Conservation (phyloP, 805 yeast genomes). For the Barnettozyma sp. region DNA sequence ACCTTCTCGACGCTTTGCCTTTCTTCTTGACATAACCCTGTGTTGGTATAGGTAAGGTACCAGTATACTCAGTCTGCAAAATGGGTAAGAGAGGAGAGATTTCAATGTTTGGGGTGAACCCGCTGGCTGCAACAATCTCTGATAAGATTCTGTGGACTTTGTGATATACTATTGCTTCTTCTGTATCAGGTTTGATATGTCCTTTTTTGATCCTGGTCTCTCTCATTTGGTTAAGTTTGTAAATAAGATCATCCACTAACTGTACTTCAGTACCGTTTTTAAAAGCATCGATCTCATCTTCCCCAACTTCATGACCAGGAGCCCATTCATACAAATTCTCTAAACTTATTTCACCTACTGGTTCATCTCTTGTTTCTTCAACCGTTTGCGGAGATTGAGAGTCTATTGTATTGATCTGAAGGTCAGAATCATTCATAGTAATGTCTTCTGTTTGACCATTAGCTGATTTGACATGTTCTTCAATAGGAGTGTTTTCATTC, state of each 20-base stretch:
- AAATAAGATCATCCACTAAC: slow-evolving; percentile 38
- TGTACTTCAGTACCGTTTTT: slow-evolving; percentile 35
- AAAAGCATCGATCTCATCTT: slow-evolving; percentile 46
- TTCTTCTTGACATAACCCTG: slow-evolving; percentile 18
- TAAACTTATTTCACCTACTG: slow-evolving; percentile 25
- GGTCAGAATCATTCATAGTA: slow-evolving; percentile 2
- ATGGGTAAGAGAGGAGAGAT: slow-evolving; percentile 50
- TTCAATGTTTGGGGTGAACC: slow-evolving; percentile 28
- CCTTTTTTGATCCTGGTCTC: slow-evolving; percentile 32
- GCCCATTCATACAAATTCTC: slow-evolving; percentile 44
- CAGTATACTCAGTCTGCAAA: slow-evolving; percentile 64
- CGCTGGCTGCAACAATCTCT: slow-evolving; percentile 34
- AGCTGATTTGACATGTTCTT: too few species aligned
- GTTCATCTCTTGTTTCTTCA: slow-evolving; percentile 2
- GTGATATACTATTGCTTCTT: slow-evolving; percentile 37
- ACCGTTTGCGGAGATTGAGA: slow-evolving; percentile 4
- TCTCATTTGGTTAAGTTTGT: slow-evolving; percentile 45
- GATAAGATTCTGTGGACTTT: slow-evolving; percentile 40
- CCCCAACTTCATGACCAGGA: slow-evolving; percentile 40
- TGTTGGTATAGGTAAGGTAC: slow-evolving; percentile 65
- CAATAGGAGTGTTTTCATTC: too few species aligned
- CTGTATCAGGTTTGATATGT: slow-evolving; percentile 32
- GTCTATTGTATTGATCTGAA: slow-evolving; percentile 3
- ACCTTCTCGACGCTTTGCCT: slow-evolving; percentile 18
- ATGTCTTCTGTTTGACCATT: slow-evolving; percentile 11